A percentile compares a stretch with the other conserved stretches of the same genome.
Evolutionary conservation across 2,329 filamentous ascomycete species (phyloP).

Genomic region (Ophiostoma angusticollis): DNA sequence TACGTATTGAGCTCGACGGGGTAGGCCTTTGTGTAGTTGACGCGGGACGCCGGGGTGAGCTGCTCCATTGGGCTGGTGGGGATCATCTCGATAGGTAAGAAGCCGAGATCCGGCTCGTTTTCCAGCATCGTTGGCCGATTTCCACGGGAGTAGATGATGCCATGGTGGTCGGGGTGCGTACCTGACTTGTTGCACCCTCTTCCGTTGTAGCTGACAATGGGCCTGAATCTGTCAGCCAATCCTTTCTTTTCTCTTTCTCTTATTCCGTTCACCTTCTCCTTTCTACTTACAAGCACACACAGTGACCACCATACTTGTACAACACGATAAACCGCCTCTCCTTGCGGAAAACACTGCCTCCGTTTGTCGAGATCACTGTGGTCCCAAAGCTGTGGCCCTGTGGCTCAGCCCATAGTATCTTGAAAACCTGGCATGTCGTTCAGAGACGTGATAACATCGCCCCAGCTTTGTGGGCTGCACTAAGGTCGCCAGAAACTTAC

Average conservation of each 20-base stretch:
- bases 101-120: slow-evolving; percentile 36
- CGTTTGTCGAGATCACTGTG: neutral
- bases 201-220: slow-evolving; percentile 42
- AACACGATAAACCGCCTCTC: slow-evolving; percentile 38
- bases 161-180: slow-evolving; percentile 38
- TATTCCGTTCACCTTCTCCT: neutral
- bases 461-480: too few species aligned
- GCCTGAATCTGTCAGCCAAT: slow-evolving; percentile 23
- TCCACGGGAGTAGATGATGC: slow-evolving; percentile 33
- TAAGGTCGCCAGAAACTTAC: too few species aligned
- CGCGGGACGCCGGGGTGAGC: slow-evolving; percentile 36
- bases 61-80: slow-evolving; percentile 31
- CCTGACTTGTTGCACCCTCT: slow-evolving; percentile 41
- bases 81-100: slow-evolving; percentile 30
- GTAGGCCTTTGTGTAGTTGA: slow-evolving; percentile 44
- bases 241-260: neutral
- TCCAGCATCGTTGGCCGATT: slow-evolving; percentile 22
- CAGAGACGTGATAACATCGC: too few species aligned
- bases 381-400: slow-evolving; percentile 14
- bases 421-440: slow-evolving; percentile 7
- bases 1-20: slow-evolving; percentile 45
- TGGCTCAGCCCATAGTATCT: slow-evolving; percentile 4
- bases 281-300: slow-evolving; percentile 37
- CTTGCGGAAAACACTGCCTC: slow-evolving; percentile 10
- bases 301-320: slow-evolving; percentile 37